phyloP scores from a whole-genome alignment of 1,284 basidiomycete genomes.

The Schizophyllum amplum region DNA sequence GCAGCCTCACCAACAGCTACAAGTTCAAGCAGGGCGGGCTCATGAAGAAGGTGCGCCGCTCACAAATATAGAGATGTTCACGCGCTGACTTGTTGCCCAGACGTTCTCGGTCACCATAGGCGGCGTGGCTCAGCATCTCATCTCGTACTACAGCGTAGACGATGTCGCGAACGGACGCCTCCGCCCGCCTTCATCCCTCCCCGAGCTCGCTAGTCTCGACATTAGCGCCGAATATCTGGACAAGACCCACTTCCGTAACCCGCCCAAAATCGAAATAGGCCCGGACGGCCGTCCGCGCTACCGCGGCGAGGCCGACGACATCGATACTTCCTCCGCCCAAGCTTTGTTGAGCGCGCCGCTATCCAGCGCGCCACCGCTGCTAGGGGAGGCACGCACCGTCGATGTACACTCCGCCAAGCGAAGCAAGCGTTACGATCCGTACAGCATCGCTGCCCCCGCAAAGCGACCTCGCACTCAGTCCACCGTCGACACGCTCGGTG shows the following conservation, averaged over 20 bases:
- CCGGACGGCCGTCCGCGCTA: slow-evolving; percentile 78
- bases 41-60: slow-evolving; percentile 81
- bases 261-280: slow-evolving; percentile 81
- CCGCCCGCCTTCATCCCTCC: slow-evolving; percentile 80
- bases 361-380: slow-evolving; percentile 43
- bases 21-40: slow-evolving; percentile 88
- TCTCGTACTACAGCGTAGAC: slow-evolving; percentile 92
- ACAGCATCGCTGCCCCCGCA: slow-evolving; percentile 19
- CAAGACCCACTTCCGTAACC: slow-evolving; percentile 85
- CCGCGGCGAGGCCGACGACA: slow-evolving; percentile 69
- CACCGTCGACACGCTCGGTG: too few species aligned
- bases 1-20: slow-evolving; percentile 84
- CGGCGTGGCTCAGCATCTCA: slow-evolving; percentile 87
- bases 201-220: slow-evolving; percentile 79
- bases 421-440: slow-evolving; percentile 47
- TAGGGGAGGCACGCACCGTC: slow-evolving; percentile 34
- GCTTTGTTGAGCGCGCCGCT: slow-evolving; percentile 36
- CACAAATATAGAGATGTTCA: not conserved
- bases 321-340: slow-evolving; percentile 35
- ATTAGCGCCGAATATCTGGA: slow-evolving; percentile 88
- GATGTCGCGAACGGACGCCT: slow-evolving; percentile 87
- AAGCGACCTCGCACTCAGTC: slow-evolving; percentile 30
- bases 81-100: slow-evolving; percentile 30
- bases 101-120: slow-evolving; percentile 87
- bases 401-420: slow-evolving; percentile 31